A percentile compares a stretch with the other conserved stretches of the same genome.
These are phyloP conservation scores for Orbilia blumenaviensis DNA, from an alignment of 2,329 filamentous ascomycete genomes.

Conservation along the genomic window DNA sequence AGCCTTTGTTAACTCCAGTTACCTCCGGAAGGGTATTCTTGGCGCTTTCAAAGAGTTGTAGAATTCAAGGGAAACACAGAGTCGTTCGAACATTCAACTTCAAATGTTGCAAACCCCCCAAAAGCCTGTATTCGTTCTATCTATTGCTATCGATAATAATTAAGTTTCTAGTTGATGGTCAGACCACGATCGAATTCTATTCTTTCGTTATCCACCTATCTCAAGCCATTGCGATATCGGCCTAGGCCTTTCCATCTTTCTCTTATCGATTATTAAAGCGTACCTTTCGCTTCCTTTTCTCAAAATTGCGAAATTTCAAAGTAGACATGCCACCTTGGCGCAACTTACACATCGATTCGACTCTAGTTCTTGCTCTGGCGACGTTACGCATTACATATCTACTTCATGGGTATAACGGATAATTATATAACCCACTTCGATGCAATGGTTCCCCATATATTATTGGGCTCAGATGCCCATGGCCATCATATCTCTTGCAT, in stretches of 20 bases:
- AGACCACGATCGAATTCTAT: neutral
- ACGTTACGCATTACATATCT: neutral
- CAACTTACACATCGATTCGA: neutral
- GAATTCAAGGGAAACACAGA: neutral
- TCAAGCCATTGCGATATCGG: neutral
- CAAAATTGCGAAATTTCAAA: neutral
- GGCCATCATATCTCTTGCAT: neutral
- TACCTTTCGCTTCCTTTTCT: neutral
- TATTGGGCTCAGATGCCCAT: too few relatives aligned
- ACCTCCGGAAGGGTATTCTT: neutral
- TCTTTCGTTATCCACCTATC: conserved; percentile 1
- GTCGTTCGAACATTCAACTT: neutral
- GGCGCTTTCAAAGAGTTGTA: neutral
- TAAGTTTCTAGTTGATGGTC: neutral
- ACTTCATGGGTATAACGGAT: neutral
- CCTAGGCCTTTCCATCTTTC: neutral
- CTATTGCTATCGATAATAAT: neutral
- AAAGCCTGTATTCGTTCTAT: too few relatives aligned
- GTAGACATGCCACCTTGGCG: conserved; percentile 18
- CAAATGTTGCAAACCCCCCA: too few relatives aligned
- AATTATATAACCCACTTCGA: conserved; percentile 5
- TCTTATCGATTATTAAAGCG: conserved; percentile 4
- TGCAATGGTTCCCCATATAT: neutral
- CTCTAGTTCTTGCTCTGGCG: neutral
- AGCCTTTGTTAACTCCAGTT: neutral